Conservation (phyloP, 2,329 filamentous ascomycete species). For the Fusarium acutatum region DNA sequence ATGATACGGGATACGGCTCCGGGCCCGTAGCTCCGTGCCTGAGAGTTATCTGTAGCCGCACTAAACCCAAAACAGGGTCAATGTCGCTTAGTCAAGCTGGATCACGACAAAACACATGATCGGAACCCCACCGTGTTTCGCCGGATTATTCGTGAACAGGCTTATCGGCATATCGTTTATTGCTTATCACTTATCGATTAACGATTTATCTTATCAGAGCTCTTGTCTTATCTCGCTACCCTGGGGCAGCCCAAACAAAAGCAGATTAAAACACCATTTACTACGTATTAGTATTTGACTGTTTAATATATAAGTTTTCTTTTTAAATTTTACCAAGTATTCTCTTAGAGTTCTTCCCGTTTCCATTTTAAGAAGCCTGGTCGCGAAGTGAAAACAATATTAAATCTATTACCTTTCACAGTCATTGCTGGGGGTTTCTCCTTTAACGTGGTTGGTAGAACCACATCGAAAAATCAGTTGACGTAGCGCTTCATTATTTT, state of each 20-base stretch:
- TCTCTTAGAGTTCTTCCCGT: too few relatives aligned
- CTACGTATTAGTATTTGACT: too few relatives aligned
- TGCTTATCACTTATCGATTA: not conserved
- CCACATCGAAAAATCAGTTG: too few relatives aligned
- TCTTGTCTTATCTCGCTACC: not conserved
- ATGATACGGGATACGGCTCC: conserved; percentile 3
- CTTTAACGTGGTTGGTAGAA: too few relatives aligned
- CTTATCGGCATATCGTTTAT: not conserved
- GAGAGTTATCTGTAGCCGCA: not conserved
- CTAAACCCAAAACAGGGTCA: not conserved
- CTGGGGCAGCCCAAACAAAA: not conserved
- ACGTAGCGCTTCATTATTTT: not conserved
- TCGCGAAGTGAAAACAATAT: too few relatives aligned
- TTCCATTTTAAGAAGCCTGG: too few relatives aligned
- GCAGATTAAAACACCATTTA: too few relatives aligned
- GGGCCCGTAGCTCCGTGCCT: conserved; percentile 3
- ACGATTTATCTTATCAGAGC: accelerated
- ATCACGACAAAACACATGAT: conserved; percentile 10
- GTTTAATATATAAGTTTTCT: too few relatives aligned
- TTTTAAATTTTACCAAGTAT: too few relatives aligned
- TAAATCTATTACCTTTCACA: too few relatives aligned
- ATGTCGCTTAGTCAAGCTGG: not conserved
- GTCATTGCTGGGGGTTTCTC: too few relatives aligned
- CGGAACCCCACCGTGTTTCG: not conserved
- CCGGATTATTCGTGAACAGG: not conserved